Evolutionary conservation across 345 rosid species (phyloP).

Genomic region (Corchorus olitorius): DNA sequence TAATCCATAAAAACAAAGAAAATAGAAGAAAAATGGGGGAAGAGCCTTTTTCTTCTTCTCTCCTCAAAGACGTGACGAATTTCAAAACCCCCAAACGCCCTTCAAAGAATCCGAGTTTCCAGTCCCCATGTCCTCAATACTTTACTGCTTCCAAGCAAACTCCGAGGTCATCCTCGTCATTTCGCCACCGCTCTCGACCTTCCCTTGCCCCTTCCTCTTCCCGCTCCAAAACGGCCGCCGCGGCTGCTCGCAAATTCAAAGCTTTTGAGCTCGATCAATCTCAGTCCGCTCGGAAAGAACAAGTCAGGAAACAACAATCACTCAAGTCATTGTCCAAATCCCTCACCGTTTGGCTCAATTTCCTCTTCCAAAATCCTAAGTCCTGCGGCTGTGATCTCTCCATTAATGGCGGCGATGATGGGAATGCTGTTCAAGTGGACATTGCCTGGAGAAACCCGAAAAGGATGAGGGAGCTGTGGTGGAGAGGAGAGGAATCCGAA

Average conservation of each 20-base stretch:
- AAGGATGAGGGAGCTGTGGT: slow-evolving; percentile 49
- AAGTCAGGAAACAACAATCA: slow-evolving; percentile 55
- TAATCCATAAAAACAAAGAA: neutral
- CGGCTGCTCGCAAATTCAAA: slow-evolving; percentile 52
- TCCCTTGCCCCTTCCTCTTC: slow-evolving; percentile 27
- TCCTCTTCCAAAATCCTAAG: slow-evolving; percentile 65
- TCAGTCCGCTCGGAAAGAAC: slow-evolving; percentile 69
- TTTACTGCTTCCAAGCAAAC: slow-evolving; percentile 74
- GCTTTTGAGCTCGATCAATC: slow-evolving; percentile 78
- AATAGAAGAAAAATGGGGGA: slow-evolving; percentile 10
- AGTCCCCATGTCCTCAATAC: slow-evolving; percentile 55
- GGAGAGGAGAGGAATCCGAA: slow-evolving; percentile 47
- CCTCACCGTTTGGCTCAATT: slow-evolving; percentile 86
- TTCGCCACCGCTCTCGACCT: slow-evolving; percentile 34
- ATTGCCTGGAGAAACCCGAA: slow-evolving; percentile 66
- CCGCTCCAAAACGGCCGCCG: slow-evolving; percentile 38
- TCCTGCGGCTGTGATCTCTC: slow-evolving; percentile 60
- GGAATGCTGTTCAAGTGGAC: slow-evolving; percentile 41
- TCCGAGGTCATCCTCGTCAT: slow-evolving; percentile 41
- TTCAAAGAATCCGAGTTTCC: slow-evolving; percentile 30
- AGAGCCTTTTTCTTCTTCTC: slow-evolving; percentile 14
- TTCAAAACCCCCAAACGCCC: slow-evolving; percentile 84
- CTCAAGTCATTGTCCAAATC: slow-evolving; percentile 74
- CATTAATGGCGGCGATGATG: slow-evolving; percentile 28
- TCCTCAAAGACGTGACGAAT: slow-evolving; percentile 77